A percentile compares a stretch with the other conserved stretches of the same genome.
Evolutionary conservation across 257 asterid genomes (phyloP).

Genomic region (Lantana camara): DNA sequence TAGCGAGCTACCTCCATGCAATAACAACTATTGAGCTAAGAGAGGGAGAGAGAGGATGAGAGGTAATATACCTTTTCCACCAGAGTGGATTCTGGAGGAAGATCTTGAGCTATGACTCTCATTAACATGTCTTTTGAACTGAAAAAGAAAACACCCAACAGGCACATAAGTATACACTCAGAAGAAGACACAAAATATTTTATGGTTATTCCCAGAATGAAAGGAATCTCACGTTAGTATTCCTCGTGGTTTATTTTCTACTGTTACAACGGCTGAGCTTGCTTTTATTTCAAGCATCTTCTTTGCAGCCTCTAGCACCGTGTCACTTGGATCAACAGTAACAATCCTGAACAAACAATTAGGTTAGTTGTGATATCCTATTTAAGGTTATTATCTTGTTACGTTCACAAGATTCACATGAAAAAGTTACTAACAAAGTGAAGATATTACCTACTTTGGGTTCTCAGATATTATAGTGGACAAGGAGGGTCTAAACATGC

Average conservation of each 20-base stretch:
- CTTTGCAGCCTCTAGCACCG: conserved; percentile 73
- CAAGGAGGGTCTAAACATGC: conserved; percentile 88
- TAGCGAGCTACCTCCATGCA: background rate
- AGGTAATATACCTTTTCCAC: conserved; percentile 72
- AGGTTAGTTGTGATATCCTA: conserved; percentile 20
- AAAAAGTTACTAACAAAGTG: conserved; percentile 34
- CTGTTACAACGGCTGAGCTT: conserved; percentile 74
- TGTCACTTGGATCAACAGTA: conserved; percentile 80
- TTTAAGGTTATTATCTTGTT: conserved; percentile 2
- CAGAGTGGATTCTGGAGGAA: conserved; percentile 73
- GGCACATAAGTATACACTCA: conserved; percentile 22
- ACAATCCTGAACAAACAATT: conserved; percentile 47
- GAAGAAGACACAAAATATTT: background rate
- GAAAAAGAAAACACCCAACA: conserved; percentile 15
- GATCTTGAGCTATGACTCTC: conserved; percentile 96
- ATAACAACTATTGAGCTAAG: background rate
- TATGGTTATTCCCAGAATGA: conserved; percentile 19
- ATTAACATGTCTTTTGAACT: conserved; percentile 96
- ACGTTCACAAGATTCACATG: conserved; percentile 20
- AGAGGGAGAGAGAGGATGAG: background rate
- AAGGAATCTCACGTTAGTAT: conserved; percentile 60
- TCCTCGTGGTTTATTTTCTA: conserved; percentile 92
- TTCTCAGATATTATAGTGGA: conserved; percentile 91
- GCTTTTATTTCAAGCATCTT: conserved; percentile 80
- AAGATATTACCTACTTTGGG: conserved; percentile 98